A percentile compares a stretch with the other conserved stretches of the same genome.
Evolutionary conservation across 2,329 filamentous ascomycete species (phyloP).

Genomic region (Aspergillus japonicus): DNA sequence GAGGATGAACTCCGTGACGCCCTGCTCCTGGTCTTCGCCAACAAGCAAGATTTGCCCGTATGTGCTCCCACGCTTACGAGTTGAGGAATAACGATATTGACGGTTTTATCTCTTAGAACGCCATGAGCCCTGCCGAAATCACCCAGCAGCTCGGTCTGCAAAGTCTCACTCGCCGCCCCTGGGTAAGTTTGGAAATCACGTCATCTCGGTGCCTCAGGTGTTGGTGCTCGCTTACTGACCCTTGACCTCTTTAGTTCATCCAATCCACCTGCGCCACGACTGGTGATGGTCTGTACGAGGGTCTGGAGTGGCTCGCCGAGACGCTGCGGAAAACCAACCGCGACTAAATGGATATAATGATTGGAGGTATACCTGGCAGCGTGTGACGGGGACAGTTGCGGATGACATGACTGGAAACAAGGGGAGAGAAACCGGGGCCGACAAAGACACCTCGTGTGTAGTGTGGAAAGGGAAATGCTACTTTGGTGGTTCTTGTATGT

Average conservation of each 20-base stretch:
- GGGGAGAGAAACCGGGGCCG: slow-evolving; percentile 34
- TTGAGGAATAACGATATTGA: slow-evolving; percentile 5
- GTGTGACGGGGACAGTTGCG: slow-evolving; percentile 37
- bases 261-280: slow-evolving; percentile 99
- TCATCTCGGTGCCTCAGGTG: not conserved
- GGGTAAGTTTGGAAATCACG: slow-evolving; percentile 67
- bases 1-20: slow-evolving; percentile 98
- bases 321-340: slow-evolving; percentile 70
- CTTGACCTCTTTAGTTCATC: slow-evolving; percentile 70
- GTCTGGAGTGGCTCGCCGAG: slow-evolving; percentile 89
- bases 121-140: slow-evolving; percentile 99
- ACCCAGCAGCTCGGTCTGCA: slow-evolving; percentile 99
- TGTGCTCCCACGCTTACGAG: slow-evolving; percentile 36
- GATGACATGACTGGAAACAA: slow-evolving; percentile 21
- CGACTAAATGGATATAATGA: slow-evolving; percentile 43
- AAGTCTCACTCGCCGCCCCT: slow-evolving; percentile 96
- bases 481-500: slow-evolving; percentile 35
- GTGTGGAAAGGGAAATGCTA: slow-evolving; percentile 30
- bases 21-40: slow-evolving; percentile 94
- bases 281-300: slow-evolving; percentile 98
- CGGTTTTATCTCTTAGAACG: slow-evolving; percentile 63
- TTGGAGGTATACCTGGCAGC: slow-evolving; percentile 34
- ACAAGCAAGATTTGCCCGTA: slow-evolving; percentile 99
- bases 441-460: slow-evolving; percentile 29
- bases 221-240: not conserved